phyloP scores from a whole-genome alignment of 2,329 filamentous ascomycete species.

The Diaporthe destruens region DNA sequence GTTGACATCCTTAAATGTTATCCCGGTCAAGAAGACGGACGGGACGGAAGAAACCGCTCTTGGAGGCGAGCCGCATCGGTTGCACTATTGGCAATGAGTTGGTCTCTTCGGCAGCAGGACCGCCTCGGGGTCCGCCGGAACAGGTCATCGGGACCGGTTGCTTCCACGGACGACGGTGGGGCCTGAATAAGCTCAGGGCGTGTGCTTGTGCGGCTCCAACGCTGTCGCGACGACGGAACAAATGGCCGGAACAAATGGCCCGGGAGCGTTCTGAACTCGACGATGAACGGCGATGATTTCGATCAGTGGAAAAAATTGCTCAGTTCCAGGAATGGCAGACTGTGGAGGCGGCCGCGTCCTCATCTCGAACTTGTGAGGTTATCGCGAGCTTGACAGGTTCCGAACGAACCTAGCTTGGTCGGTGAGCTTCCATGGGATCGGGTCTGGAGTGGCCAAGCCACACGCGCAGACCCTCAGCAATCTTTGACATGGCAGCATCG shows the following conservation, averaged over 20 bases:
- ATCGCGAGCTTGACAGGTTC: conserved; percentile 21
- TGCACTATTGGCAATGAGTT: conserved; percentile 16
- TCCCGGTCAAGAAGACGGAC: neutral
- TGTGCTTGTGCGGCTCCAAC: conserved; percentile 16
- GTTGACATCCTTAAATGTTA: neutral
- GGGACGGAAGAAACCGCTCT: neutral
- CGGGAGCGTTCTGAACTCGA: neutral
- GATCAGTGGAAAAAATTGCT: neutral
- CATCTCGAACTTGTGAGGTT: conserved; percentile 23
- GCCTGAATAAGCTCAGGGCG: conserved; percentile 22
- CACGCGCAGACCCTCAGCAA: conserved; percentile 19
- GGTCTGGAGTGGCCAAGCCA: conserved; percentile 30
- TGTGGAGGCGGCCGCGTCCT: neutral
- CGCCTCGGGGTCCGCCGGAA: conserved; percentile 20
- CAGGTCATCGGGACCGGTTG: conserved; percentile 28
- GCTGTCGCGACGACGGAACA: conserved; percentile 22
- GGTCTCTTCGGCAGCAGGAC: conserved; percentile 27
- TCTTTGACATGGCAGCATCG: conserved; percentile 16
- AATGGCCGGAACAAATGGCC: no score
- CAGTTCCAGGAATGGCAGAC: neutral
- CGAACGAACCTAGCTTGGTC: conserved; percentile 16
- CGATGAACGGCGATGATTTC: neutral
- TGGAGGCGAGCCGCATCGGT: conserved; percentile 14
- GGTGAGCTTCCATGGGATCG: conserved; percentile 28
- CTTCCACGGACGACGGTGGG: conserved; percentile 23